Percentiles rank a stretch among this genome's conserved stretches.
Conservation (phyloP, 108 stramenopile species). For the Hondaea fermentalgiana region DNA sequence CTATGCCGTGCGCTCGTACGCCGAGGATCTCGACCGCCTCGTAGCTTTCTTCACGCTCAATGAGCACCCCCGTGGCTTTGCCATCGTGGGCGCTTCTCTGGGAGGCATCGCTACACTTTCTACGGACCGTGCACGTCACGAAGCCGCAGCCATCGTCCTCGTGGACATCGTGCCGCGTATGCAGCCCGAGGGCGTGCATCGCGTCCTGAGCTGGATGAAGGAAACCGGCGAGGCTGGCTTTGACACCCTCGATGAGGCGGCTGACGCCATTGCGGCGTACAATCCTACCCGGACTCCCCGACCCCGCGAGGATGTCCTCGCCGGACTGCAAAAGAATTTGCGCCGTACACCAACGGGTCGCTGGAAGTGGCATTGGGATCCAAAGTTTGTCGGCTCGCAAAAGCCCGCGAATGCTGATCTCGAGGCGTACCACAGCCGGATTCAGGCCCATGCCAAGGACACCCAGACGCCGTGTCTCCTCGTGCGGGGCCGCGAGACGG, state of each 20-base stretch:
- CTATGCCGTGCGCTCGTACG: not conserved
- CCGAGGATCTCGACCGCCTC: not conserved
- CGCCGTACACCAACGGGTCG: not conserved
- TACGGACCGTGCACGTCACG: not conserved
- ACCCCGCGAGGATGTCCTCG: not conserved
- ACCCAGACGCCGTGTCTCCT: not conserved
- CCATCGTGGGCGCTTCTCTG: not conserved
- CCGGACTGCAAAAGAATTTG: not conserved
- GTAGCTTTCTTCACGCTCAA: not conserved
- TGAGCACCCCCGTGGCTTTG: not conserved
- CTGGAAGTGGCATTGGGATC: slow-evolving; percentile 8
- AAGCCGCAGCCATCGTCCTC: not conserved
- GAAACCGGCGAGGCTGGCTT: not conserved
- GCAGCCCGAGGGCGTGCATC: not conserved
- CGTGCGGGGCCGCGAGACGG: not conserved
- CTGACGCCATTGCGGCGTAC: not conserved
- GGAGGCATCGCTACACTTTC: not conserved
- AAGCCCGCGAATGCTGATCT: not conserved
- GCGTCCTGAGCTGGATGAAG: not conserved
- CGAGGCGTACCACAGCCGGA: not conserved
- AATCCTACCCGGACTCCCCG: not conserved
- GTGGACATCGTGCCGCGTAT: not conserved
- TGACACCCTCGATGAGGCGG: not conserved
- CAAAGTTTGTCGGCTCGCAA: not conserved
- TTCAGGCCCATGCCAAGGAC: not conserved